A percentile compares a stretch with the other conserved stretches of the same genome.
phyloP scores from a whole-genome alignment of 2,329 filamentous ascomycete species.

The Xylaria sp. region DNA sequence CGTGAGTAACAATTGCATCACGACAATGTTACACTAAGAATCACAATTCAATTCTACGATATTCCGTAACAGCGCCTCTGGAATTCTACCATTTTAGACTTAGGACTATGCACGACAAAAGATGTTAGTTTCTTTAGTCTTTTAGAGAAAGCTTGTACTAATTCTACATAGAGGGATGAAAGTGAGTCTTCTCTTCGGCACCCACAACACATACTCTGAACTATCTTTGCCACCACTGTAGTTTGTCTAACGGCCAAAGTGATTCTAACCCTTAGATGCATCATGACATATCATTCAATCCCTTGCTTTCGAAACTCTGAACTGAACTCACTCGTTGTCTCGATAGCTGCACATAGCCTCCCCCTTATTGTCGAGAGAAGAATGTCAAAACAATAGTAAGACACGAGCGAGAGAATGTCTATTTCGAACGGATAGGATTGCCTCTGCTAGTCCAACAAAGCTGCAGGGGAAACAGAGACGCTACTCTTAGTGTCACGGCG shows the following conservation, averaged over 20 bases:
- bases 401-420: not conserved
- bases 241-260: not conserved
- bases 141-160: not conserved
- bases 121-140: not conserved
- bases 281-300: not conserved
- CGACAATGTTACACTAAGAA: not conserved
- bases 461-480: not conserved
- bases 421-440: not conserved
- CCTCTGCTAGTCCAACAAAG: not conserved
- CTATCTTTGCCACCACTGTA: not conserved
- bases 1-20: not conserved
- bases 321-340: not conserved
- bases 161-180: too few species aligned
- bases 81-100: not conserved
- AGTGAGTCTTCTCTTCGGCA: not conserved
- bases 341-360: not conserved
- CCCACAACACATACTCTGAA: not conserved
- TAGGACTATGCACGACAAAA: not conserved
- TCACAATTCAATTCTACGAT: not conserved
- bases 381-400: conserved; percentile 1
- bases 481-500: not conserved
- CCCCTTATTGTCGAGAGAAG: not conserved
- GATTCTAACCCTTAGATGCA: not conserved
- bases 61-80: not conserved
- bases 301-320: not conserved